These are phyloP conservation scores for Striga asiatica DNA, from an alignment of 257 asterid genomes.

Conservation along the genomic window DNA sequence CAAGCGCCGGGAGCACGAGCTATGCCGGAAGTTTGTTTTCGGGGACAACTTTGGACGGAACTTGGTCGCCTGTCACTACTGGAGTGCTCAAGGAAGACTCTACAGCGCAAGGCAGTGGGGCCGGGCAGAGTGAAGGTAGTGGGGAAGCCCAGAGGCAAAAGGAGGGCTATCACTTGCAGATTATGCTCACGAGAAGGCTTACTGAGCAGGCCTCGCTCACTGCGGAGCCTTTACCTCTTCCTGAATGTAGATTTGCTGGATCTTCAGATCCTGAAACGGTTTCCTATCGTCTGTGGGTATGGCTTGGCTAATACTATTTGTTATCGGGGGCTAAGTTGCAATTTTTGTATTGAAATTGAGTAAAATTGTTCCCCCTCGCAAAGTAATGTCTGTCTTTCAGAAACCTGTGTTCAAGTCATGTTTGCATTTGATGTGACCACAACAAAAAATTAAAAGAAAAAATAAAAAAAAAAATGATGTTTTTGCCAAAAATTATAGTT, in stretches of 20 bases:
- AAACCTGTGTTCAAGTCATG: too few species aligned
- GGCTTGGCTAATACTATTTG: too few species aligned
- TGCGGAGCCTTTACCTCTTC: conserved; percentile 33
- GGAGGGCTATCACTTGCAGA: conserved; percentile 64
- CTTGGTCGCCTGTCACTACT: conserved; percentile 45
- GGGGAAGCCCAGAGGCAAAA: conserved; percentile 33
- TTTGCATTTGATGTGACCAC: too few species aligned
- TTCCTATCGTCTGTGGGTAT: conserved; percentile 87
- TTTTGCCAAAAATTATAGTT: neutral
- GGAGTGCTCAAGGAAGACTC: conserved; percentile 35
- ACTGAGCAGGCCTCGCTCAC: conserved; percentile 51
- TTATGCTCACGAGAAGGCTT: conserved; percentile 58
- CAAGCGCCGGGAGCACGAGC: conserved; percentile 70
- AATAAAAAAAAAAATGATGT: neutral
- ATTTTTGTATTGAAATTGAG: neutral
- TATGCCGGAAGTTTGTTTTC: conserved; percentile 75
- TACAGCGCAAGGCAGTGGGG: conserved; percentile 6
- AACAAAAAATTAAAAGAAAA: too few species aligned
- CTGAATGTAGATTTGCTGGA: conserved; percentile 30
- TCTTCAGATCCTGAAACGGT: conserved; percentile 47
- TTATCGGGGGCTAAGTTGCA: neutral
- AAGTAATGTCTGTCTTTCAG: neutral
- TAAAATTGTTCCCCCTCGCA: neutral
- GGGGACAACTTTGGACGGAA: conserved; percentile 60
- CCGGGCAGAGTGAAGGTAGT: conserved; percentile 14